Evolutionary conservation across 1,284 basidiomycete genomes (phyloP), one percentile per base, ranked within the genome.

Genomic region (Malassezia psittaci): DNA sequence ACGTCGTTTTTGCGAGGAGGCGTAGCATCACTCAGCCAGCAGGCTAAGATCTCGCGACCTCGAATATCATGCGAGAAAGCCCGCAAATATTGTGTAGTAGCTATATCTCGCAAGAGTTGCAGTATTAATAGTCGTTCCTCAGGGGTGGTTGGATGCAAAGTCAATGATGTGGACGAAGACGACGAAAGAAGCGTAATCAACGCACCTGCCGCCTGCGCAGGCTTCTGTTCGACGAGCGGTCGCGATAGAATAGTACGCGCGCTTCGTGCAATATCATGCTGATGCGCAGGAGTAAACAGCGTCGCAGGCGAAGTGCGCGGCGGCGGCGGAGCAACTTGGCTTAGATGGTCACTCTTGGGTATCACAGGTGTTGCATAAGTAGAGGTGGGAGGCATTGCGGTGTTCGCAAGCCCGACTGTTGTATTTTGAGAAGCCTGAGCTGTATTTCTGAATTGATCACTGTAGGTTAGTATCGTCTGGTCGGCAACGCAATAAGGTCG

Each of bases 1-100:
- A 52, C 46, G 21, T 57, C 55, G 39, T 50, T 24, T 24, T 47
- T 52, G 19, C 55, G 55, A 33, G 55, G 55, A n/a, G 55, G 55
- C 35, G 51, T 57, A 2, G 55, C 55, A 37, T 57, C 55, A 33
- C 40, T 47, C 10, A 57, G 46, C 55, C 55, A 57, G 9, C 33
- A 16, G 13, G 55, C 55, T 12, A 57, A 42, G 21, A 57, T 48
- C 41, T 48, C 45, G n/a, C 55, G 50, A 16, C 45, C 55, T 16
- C 50, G 55, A 8, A 52, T 32, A 19, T 52, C 48, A 13, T 46
- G 16, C 13, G 46, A 39, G 19, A 57, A 57, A n/a, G 21, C 8
- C 16, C n/a, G 29, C 15, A 57, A 32, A 32, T 52, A 57, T 1
- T 36, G 34, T 12, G 55, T 33, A 18, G 46, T 47, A 24, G 45